Evolutionary conservation across 169 alveolate genomes (phyloP).

Genomic region (Plasmodium berghei): DNA sequence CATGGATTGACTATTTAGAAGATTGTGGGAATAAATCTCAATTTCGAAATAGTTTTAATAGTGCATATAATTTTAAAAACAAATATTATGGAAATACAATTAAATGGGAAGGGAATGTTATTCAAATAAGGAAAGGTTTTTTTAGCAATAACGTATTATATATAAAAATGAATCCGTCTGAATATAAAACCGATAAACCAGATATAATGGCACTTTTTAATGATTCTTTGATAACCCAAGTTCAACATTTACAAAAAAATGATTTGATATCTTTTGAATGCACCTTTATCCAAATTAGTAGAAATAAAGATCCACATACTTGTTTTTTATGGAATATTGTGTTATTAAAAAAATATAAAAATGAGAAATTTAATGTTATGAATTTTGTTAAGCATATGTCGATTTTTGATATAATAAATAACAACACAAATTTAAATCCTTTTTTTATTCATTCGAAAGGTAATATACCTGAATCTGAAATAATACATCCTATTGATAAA

Average conservation of each 20-base stretch:
- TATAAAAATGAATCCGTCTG: slow-evolving; percentile 67
- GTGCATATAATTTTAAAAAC: slow-evolving; percentile 37
- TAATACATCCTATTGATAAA: too few relatives aligned
- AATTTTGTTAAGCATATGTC: slow-evolving; percentile 52
- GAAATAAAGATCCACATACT: slow-evolving; percentile 39
- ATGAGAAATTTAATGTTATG: slow-evolving; percentile 9
- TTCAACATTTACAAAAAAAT: slow-evolving; percentile 65
- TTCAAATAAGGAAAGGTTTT: slow-evolving; percentile 54
- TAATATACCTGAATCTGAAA: background rate
- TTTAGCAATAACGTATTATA: slow-evolving; percentile 37
- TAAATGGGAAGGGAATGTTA: slow-evolving; percentile 27
- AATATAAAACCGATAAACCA: slow-evolving; percentile 40
- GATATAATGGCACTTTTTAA: slow-evolving; percentile 46
- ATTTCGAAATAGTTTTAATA: slow-evolving; percentile 49
- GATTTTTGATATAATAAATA: slow-evolving; percentile 43
- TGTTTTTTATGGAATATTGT: slow-evolving; percentile 47
- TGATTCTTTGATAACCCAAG: slow-evolving; percentile 18
- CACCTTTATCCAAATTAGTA: slow-evolving; percentile 46
- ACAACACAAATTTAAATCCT: slow-evolving; percentile 36
- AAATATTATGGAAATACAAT: slow-evolving; percentile 51
- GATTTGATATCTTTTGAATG: slow-evolving; percentile 48
- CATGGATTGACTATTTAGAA: slow-evolving; percentile 59
- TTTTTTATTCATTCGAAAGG: slow-evolving; percentile 13
- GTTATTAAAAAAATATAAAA: slow-evolving; percentile 16
- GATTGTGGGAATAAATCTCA: slow-evolving; percentile 68